A percentile compares a stretch with the other conserved stretches of the same genome.
phyloP scores from a whole-genome alignment of 805 yeast species.

The Metschnikowia aberdeeniae region DNA sequence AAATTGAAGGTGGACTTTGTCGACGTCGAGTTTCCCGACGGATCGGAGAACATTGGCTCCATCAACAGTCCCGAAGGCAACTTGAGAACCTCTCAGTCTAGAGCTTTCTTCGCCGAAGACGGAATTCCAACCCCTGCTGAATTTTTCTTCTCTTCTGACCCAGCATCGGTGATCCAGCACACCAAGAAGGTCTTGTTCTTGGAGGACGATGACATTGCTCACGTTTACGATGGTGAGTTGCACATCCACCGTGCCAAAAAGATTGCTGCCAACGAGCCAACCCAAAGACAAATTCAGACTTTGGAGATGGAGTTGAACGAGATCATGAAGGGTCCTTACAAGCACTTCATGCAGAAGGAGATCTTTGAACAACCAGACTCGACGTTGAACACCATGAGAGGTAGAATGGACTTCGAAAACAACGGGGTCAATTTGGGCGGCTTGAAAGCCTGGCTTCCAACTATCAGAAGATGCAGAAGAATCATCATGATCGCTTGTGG shows the following conservation, averaged over 20 bases:
- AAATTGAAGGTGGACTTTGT: conserved; percentile 96
- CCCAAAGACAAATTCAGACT: conserved; percentile 93
- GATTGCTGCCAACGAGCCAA: conserved; percentile 74
- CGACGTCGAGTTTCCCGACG: conserved; percentile 93
- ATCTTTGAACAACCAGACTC: conserved; percentile 98
- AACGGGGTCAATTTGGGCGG: conserved; percentile 84
- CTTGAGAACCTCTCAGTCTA: conserved; percentile 85
- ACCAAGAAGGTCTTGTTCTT: conserved; percentile 94
- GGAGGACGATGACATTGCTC: conserved; percentile 98
- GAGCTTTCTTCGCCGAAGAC: conserved; percentile 94
- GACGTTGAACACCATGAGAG: conserved; percentile 98
- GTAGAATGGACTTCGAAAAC: conserved; percentile 90
- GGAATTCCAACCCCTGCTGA: conserved; percentile 92
- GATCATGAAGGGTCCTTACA: conserved; percentile 96
- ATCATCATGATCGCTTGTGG: conserved; percentile 99
- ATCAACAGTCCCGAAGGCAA: conserved; percentile 51
- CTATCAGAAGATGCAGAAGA: conserved; percentile 91
- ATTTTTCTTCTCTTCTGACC: conserved; percentile 94
- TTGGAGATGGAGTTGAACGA: conserved; percentile 95
- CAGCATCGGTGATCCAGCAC: conserved; percentile 93
- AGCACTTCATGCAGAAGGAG: conserved; percentile 98
- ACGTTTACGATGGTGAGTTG: conserved; percentile 94
- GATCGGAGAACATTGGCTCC: conserved; percentile 36
- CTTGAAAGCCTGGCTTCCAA: conserved; percentile 73
- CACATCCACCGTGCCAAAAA: conserved; percentile 96